Evolutionary conservation across 2,329 filamentous ascomycete species (phyloP), one percentile per base, ranked within the genome.

Genomic region (Rhynchosporium graminicola): DNA sequence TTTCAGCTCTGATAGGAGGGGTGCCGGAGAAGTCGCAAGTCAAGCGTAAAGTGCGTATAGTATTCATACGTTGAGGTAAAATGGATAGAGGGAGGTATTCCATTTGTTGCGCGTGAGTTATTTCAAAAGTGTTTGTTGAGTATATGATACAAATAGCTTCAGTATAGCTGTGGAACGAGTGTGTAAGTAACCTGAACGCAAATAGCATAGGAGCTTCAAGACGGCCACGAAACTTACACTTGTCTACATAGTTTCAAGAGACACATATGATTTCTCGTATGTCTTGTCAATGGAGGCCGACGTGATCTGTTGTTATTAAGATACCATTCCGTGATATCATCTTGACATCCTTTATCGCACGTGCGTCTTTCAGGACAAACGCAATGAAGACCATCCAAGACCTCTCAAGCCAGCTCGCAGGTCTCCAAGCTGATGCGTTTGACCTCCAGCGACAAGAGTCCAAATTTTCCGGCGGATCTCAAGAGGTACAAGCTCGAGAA

Each of bases 201-300:
- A 10, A 20, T 29, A 56, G 12, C 9, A 36, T 6, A 5, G 1
- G 1, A 36, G 15, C 7, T 26, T 33, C 7, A 20, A 15, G 36
- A n/a, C 28, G 28, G 29, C 31, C 12, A 29, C 31, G 54, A 31
- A 2, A 56, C 38, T 56, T 29, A 56, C 38, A 56, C 8, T 20
- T 56, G 54, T 56, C 38, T 56, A 46, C 54, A 56, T 45, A 26
- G n/a, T 56, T 20, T 45, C 26, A 56, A 46, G 29, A 56, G 38
- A 45, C 5, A 31, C 20, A 20, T 20, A 20, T 20, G 1, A 20
- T 20, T 20, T 40, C 36, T 12, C 8, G 4, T 5, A 8, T 8
- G n/a, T 38, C 7, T 52, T 8, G 8, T 26, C 20, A 20, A 38
- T 40, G n/a, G 33, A 40, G 50, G 33, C n/a, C 33, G 9, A 6